Evolutionary conservation across 2,329 filamentous ascomycete species (phyloP), one percentile per base, ranked within the genome.

Genomic region (Salinomyces thailandicus): DNA sequence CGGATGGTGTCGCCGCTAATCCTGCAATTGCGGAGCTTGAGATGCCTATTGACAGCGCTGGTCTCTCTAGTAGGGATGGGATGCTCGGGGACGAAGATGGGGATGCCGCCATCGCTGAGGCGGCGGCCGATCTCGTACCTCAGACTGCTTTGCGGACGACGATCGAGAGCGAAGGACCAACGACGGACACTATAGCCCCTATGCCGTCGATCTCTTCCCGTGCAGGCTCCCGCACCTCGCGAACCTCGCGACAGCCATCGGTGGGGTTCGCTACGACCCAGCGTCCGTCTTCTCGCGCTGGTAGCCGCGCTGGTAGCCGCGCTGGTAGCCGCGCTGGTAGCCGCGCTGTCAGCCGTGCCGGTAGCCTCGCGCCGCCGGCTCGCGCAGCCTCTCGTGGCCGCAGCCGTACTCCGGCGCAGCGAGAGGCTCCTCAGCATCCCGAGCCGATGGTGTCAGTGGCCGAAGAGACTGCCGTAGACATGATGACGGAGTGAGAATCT

Each of bases 351-450:
- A 35, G 34, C 11, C 42, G 42, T 13, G 38, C 35, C 15, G 36
- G 36, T 30, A 43, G 42, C 30, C 36, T 35, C 7, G 42, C 38
- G n/a, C 37, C 36, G 16, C 31, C 37, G 9, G 4, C 18, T 18
- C 32, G 42, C 8, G 27, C 38, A 2, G 17, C 26, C 22, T 38
- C 42, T 11, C 43, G 43, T 13, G 40, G 28, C 36, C 38, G 42
- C 18, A 38, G 32, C 28, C 36, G 36, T 24, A 40, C 34, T 27
- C 37, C 34, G 7, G 36, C 27, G 17, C 13, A 24, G n/a, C 33
- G 33, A 5, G 33, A 19, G 12, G n/a, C n/a, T n/a, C n/a, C n/a
- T n/a, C n/a, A n/a, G n/a, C n/a, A n/a, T n/a, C n/a, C n/a, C n/a
- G n/a, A n/a, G n/a, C n/a, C n/a, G n/a, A n/a, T n/a, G 4, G 22